These are phyloP conservation scores for Abelmoschus esculentus DNA, from an alignment of 345 rosid species.

Conservation along the genomic window DNA sequence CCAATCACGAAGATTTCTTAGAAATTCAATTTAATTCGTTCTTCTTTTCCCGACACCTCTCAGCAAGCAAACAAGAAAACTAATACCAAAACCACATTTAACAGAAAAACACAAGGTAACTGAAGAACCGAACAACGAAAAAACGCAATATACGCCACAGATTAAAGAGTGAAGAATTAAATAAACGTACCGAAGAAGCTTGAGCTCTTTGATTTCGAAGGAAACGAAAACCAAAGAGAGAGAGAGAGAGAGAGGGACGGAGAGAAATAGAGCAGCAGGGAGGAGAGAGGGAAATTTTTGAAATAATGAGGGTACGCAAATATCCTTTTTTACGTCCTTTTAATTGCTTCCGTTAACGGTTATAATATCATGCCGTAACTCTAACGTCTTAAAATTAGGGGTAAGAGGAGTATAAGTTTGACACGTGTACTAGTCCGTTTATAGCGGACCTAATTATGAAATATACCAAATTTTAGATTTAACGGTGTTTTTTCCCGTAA, in stretches of 20 bases:
- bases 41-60: conserved; percentile 15
- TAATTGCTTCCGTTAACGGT: not conserved
- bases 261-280: not conserved
- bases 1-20: not conserved
- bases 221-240: conserved; percentile 29
- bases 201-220: conserved; percentile 28
- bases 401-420: not conserved
- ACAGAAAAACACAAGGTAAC: conserved; percentile 4
- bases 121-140: conserved; percentile 14
- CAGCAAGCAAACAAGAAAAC: conserved; percentile 20
- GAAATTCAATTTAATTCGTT: conserved; percentile 10
- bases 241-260: not conserved
- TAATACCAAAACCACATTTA: conserved; percentile 15
- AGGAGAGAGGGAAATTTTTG: conserved; percentile 4
- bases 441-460: not conserved
- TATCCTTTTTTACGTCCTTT: not conserved
- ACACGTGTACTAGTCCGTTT: not conserved
- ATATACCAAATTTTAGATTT: not conserved
- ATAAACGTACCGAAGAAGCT: conserved; percentile 34
- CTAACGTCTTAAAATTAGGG: not conserved
- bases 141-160: not conserved
- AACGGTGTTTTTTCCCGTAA: not conserved
- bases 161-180: not conserved
- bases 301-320: not conserved
- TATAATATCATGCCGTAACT: not conserved